A percentile compares a stretch with the other conserved stretches of the same genome.
phyloP scores from a whole-genome alignment of 345 rosid species.

The Lepidium didymum region DNA sequence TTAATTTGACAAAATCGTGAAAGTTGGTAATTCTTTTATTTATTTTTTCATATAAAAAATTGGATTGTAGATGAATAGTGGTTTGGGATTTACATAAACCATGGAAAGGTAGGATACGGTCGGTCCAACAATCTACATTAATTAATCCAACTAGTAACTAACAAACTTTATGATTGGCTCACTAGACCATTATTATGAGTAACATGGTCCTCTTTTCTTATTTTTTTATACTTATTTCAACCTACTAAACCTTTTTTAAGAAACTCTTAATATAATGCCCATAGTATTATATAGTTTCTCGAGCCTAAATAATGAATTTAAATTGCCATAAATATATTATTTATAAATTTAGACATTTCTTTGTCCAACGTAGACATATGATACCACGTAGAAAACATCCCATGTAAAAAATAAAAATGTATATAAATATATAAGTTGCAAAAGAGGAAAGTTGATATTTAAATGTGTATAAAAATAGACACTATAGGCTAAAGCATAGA shows the following conservation, averaged over 20 bases:
- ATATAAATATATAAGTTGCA: neutral
- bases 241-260: slow-evolving; percentile 13
- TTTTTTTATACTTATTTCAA: slow-evolving; percentile 1
- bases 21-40: too few species aligned
- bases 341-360: neutral
- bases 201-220: slow-evolving; percentile 26
- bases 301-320: neutral
- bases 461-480: neutral
- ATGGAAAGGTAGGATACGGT: slow-evolving; percentile 17
- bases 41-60: too few species aligned
- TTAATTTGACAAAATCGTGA: too few species aligned
- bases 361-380: neutral
- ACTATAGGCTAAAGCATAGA: neutral
- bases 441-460: neutral
- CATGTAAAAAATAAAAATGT: neutral
- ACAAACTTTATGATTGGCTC: slow-evolving; percentile 29
- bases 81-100: slow-evolving; percentile 3
- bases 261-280: neutral
- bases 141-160: slow-evolving; percentile 28
- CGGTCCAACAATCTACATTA: slow-evolving; percentile 29
- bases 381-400: neutral
- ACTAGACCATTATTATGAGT: slow-evolving; percentile 24
- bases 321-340: neutral
- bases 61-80: too few species aligned
- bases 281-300: neutral